Conservation (phyloP, 257 asterid species). For the Linderniella brevidens region DNA sequence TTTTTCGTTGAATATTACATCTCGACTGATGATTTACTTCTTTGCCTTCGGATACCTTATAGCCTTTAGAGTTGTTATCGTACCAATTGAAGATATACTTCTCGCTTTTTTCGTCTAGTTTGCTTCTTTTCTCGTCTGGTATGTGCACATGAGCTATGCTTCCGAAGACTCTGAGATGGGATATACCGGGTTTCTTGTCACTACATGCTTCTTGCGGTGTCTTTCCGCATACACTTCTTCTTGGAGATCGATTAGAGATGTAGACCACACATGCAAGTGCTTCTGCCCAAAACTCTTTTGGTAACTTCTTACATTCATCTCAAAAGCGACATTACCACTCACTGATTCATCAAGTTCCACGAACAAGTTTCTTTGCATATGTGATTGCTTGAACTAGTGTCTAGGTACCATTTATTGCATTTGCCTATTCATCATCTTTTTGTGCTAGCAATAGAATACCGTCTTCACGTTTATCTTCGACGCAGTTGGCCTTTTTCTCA, state of each 20-base stretch:
- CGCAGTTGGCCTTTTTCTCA: background rate
- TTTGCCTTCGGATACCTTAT: too few relatives aligned
- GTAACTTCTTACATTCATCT: background rate
- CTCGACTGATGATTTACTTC: too few relatives aligned
- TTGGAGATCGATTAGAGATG: slow-evolving; percentile 2
- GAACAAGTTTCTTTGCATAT: background rate
- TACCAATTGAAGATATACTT: background rate
- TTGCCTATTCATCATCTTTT: background rate
- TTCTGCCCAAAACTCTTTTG: slow-evolving; percentile 4
- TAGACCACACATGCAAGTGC: slow-evolving; percentile 5
- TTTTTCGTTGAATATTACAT: too few relatives aligned
- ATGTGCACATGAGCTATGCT: background rate
- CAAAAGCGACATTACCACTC: background rate
- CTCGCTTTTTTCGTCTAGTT: background rate
- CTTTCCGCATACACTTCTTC: slow-evolving; percentile 4
- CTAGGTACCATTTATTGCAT: background rate
- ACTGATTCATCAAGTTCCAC: slow-evolving; percentile 1
- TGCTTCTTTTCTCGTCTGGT: background rate
- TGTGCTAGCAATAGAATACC: background rate
- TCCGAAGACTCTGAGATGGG: background rate
- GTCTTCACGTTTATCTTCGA: background rate
- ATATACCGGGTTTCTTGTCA: background rate
- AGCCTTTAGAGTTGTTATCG: background rate
- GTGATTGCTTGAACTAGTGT: background rate
- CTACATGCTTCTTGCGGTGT: slow-evolving; percentile 4